A percentile compares a stretch with the other conserved stretches of the same genome.
phyloP scores from a whole-genome alignment of 768 basidiomycete genomes.

The Cystofilobasidium capitatum region DNA sequence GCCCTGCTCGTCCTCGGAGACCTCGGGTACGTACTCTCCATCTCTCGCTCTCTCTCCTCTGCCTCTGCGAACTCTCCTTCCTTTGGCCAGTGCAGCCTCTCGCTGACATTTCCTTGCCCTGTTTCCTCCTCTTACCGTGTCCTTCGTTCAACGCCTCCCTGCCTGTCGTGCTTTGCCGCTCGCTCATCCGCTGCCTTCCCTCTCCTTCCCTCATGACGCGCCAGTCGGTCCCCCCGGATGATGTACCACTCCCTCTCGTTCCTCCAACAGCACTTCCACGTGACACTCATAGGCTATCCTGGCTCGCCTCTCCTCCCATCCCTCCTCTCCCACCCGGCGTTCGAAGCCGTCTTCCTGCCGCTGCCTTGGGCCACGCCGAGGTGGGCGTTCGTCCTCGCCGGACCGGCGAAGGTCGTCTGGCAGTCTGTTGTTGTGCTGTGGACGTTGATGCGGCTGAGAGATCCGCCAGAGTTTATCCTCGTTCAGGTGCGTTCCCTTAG shows the following conservation, averaged over 20 bases:
- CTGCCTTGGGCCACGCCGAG: conserved; percentile 52
- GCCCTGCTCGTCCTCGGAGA: conserved; percentile 89
- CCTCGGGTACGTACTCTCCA: conserved; percentile 45
- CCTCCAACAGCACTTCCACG: conserved; percentile 64
- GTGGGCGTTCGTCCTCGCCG: conserved; percentile 46
- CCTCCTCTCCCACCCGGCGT: conserved; percentile 55
- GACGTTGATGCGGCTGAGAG: conserved; percentile 53
- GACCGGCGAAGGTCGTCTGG: conserved; percentile 67
- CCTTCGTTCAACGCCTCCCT: no score
- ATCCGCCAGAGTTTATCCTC: conserved; percentile 70
- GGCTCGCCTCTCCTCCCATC: conserved; percentile 41
- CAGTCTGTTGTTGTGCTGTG: conserved; percentile 58
- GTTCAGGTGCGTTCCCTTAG: conserved; percentile 59
- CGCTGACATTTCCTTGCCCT: no score
- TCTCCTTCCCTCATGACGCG: no score
- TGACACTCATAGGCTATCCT: conserved; percentile 69
- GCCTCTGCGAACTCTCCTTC: background rate
- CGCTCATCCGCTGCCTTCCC: no score
- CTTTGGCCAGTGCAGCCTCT: no score
- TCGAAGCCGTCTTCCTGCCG: conserved; percentile 59
- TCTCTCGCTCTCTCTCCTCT: background rate
- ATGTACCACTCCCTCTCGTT: conserved; percentile 98
- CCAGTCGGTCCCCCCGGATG: conserved; percentile 81
- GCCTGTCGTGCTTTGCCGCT: no score
- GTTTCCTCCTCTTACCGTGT: no score